These are phyloP conservation scores for Mariannaea elegans DNA, from an alignment of 2,329 filamentous ascomycete genomes.

Conservation along the genomic window DNA sequence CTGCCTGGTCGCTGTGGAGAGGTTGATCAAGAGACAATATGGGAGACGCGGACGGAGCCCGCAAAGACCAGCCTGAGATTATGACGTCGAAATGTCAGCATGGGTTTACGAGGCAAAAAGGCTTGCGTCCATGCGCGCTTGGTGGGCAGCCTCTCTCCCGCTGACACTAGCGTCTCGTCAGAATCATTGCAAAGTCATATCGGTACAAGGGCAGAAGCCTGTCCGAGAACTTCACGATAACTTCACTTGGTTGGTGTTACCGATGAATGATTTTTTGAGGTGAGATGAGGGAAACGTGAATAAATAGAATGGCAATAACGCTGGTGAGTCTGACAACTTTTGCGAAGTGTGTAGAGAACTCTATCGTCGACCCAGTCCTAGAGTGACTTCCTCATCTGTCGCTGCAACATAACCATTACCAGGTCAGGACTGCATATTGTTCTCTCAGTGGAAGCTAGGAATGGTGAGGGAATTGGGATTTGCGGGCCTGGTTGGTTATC, in stretches of 20 bases:
- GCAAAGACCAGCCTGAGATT: conserved; percentile 4
- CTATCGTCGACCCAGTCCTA: too few species aligned
- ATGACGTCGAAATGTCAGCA: conserved; percentile 30
- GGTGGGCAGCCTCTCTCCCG: conserved; percentile 16
- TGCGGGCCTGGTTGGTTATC: conserved; percentile 23
- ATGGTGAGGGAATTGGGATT: conserved; percentile 38
- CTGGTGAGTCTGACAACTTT: conserved; percentile 11
- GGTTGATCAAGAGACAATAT: conserved; percentile 14
- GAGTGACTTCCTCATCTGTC: too few species aligned
- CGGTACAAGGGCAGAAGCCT: conserved; percentile 5
- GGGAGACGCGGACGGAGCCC: conserved; percentile 10
- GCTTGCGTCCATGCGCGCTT: background rate
- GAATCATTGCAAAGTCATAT: conserved; percentile 8
- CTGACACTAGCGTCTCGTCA: conserved; percentile 26
- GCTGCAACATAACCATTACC: too few species aligned
- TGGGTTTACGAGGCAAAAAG: conserved; percentile 16
- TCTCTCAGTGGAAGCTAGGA: conserved; percentile 22
- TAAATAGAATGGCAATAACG: conserved; percentile 18
- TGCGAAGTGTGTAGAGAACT: conserved; percentile 18
- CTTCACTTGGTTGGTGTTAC: conserved; percentile 25
- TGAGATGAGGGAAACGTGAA: conserved; percentile 15
- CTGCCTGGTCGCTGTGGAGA: conserved; percentile 13
- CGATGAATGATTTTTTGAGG: conserved; percentile 2
- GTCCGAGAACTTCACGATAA: conserved; percentile 31
- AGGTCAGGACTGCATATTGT: background rate